A percentile compares a stretch with the other conserved stretches of the same genome.
Evolutionary conservation across 495 filamentous ascomycete genomes (phyloP).

Genomic region (Podospora pseudocomata): DNA sequence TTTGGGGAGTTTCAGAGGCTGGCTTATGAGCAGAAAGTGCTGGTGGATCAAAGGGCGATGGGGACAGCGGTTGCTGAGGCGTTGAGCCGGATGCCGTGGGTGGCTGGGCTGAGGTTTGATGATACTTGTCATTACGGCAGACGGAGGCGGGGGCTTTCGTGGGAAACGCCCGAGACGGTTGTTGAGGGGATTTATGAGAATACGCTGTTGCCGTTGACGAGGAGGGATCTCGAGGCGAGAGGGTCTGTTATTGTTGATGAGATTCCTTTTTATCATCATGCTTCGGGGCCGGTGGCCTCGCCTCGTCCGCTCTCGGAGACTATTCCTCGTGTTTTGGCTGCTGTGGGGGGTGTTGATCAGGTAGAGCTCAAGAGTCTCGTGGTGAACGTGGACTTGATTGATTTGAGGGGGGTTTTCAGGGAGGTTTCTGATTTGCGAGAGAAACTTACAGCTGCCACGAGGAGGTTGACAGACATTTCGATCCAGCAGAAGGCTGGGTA

Average conservation of each 20-base stretch:
- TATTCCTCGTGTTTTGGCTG: not conserved
- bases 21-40: not conserved
- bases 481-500: not conserved
- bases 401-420: not conserved
- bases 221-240: not conserved
- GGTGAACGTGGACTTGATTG: not conserved
- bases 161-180: not conserved
- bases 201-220: not conserved
- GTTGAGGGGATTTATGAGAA: not conserved
- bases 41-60: not conserved
- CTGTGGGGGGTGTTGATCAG: not conserved
- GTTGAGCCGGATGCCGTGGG: not conserved
- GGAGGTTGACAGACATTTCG: not conserved
- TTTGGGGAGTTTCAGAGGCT: not conserved
- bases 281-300: too few relatives aligned
- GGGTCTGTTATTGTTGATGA: too few relatives aligned
- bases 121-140: not conserved
- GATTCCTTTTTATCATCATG: too few relatives aligned
- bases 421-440: not conserved
- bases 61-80: not conserved
- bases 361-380: not conserved
- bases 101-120: not conserved
- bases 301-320: not conserved
- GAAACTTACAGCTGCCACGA: not conserved
- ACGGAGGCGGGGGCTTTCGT: not conserved